These are phyloP conservation scores for Vaccinium vitisidaea DNA, from an alignment of 148 eudicot species.

Conservation along the genomic window DNA sequence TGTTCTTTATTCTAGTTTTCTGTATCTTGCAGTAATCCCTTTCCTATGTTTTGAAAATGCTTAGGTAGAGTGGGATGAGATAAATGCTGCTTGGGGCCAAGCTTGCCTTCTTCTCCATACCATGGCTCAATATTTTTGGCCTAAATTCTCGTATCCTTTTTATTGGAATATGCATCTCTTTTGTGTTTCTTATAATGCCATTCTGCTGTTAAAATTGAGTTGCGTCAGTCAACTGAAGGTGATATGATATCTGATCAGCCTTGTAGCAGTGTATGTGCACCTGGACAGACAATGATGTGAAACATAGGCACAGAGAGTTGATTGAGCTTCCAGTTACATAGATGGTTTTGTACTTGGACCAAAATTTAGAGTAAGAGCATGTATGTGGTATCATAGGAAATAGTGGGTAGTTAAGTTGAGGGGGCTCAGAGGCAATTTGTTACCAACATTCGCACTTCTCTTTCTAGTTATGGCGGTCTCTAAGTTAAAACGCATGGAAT, in stretches of 20 bases:
- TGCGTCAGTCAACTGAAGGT: background rate
- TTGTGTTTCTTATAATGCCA: background rate
- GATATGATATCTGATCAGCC: background rate
- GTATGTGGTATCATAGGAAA: background rate
- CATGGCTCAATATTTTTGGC: conserved; percentile 90
- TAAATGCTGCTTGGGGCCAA: conserved; percentile 99
- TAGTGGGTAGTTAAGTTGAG: background rate
- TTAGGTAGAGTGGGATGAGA: conserved; percentile 99
- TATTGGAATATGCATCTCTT: background rate
- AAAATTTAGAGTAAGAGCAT: background rate
- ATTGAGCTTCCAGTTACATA: background rate
- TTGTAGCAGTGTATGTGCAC: background rate
- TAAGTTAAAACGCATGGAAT: background rate
- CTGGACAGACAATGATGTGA: background rate
- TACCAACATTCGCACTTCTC: background rate
- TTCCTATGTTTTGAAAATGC: conserved; percentile 16
- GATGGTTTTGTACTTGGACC: background rate
- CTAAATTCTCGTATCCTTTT: conserved; percentile 91
- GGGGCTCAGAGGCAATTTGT: background rate
- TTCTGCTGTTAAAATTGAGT: background rate
- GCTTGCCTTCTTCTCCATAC: conserved; percentile 98
- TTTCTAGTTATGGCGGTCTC: background rate
- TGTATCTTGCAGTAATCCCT: background rate
- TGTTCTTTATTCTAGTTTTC: background rate
- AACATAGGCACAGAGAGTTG: background rate